A percentile compares a stretch with the other conserved stretches of the same genome.
Conservation (phyloP, 768 basidiomycete genomes). For the Royoungia palumana region DNA sequence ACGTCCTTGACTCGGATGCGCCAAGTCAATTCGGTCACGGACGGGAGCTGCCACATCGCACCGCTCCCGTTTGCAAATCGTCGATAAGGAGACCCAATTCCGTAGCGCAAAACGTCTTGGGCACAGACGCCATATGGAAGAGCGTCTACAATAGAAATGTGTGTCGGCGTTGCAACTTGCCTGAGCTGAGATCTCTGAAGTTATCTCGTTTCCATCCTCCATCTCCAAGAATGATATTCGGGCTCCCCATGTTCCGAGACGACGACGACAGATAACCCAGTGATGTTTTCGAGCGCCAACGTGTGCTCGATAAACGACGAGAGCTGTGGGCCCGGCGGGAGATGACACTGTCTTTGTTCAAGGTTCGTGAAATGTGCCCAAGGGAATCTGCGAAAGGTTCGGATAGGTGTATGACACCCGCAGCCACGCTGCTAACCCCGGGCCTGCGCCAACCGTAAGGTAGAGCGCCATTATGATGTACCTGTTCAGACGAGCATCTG, state of each 20-base stretch:
- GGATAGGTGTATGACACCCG: slow-evolving; percentile 9
- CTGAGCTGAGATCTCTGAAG: slow-evolving; percentile 25
- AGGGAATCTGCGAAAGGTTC: background rate
- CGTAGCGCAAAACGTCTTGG: slow-evolving; percentile 38
- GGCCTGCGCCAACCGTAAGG: too few relatives aligned
- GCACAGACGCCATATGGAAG: slow-evolving; percentile 36
- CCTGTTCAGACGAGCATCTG: too few relatives aligned
- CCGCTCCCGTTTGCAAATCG: too few relatives aligned
- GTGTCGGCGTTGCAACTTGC: background rate
- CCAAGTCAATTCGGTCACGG: slow-evolving; percentile 35
- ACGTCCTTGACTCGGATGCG: slow-evolving; percentile 35
- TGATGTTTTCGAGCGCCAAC: slow-evolving; percentile 23
- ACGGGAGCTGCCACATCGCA: too few relatives aligned
- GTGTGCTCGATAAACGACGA: slow-evolving; percentile 17
- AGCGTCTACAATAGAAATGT: slow-evolving; percentile 29
- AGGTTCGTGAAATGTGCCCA: background rate
- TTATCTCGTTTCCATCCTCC: slow-evolving; percentile 34
- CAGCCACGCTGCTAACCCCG: slow-evolving; percentile 10
- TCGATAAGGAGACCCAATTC: too few relatives aligned
- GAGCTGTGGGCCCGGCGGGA: slow-evolving; percentile 17
- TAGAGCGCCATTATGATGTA: slow-evolving; percentile 3
- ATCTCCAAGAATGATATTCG: slow-evolving; percentile 34
- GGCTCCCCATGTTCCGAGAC: slow-evolving; percentile 22
- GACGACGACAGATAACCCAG: slow-evolving; percentile 31
- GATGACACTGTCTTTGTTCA: slow-evolving; percentile 7